Percentiles rank a stretch among this genome's conserved stretches.
Evolutionary conservation across 75 land plant species (phyloP).

Genomic region (Selaginella tamariscina): DNA sequence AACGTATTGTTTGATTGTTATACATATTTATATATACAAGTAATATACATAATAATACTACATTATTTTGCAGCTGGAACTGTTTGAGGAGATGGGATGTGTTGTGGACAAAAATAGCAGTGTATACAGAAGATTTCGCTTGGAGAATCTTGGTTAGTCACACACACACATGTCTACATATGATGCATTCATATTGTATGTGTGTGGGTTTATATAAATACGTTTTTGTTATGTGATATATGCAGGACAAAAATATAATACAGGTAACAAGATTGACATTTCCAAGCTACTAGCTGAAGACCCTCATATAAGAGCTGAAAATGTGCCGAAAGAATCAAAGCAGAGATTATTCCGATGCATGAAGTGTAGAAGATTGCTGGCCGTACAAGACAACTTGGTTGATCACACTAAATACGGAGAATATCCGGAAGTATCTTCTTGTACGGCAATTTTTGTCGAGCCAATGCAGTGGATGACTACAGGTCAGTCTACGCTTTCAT

Average conservation of each 20-base stretch:
- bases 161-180: not conserved
- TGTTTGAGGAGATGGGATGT: constrained; percentile 94
- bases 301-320: constrained; percentile 17
- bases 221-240: not conserved
- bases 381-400: constrained; percentile 63
- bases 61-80: constrained; percentile 52
- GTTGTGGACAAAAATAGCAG: constrained; percentile 51
- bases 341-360: constrained; percentile 68
- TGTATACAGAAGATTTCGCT: constrained; percentile 70
- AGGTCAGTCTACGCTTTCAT: too few species aligned
- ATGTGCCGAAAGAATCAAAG: not conserved
- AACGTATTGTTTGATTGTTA: not conserved
- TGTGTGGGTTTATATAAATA: too few species aligned
- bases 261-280: constrained; percentile 64
- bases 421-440: constrained; percentile 27
- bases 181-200: not conserved
- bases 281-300: too few species aligned
- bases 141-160: constrained; percentile 58
- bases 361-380: constrained; percentile 81
- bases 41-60: not conserved
- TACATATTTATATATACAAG: not conserved
- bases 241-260: constrained; percentile 57
- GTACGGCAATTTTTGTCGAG: constrained; percentile 89
- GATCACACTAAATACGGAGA: constrained; percentile 47
- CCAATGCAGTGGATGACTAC: constrained; percentile 92